Evolutionary conservation across 768 basidiomycete genomes (phyloP), one percentile per base, ranked within the genome.

Genomic region (Arthromyces matolae): DNA sequence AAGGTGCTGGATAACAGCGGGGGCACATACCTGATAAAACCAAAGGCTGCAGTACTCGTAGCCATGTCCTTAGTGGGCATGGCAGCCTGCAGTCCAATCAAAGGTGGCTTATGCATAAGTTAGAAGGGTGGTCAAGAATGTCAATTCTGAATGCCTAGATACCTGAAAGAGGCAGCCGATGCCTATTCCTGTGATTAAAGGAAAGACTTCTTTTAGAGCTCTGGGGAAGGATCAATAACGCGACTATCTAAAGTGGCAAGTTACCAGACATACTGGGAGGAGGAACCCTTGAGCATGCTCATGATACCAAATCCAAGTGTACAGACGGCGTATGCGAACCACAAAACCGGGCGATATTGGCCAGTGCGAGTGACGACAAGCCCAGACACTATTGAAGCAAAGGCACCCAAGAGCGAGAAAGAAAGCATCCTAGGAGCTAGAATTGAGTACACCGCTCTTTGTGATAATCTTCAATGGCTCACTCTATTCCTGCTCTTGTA

Each of bases 41-140:
- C 77, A 58, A 84, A 86, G 0, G 81, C 80, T 1, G 77, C 70
- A 0, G 89, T 89, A 44, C 80, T 81, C 2, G 89, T 89, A 2
- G 89, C 88, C 88, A 92, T 89, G 53, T 92, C 88, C 55, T 81
- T 83, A 13, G 88, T 58, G 0, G 91, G 91, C 89, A 93, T 93
- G 1, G 89, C 84, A 1, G 89, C 87, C 66, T 93, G 90, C 12
- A 93, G 65, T 12, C 75, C 86, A 42, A 90, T 80, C 6, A 89
- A 65, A 0, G 87, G 88, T 4, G 72, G 72, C 80, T 84, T 55
- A 42, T 40, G 32, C 41, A 44, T 35, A 54, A 24, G 52, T 50
- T 57, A 20, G n/a, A 19, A 22, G 34, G n/a, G 8, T 7, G n/a
- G 5, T 18, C 19, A 8, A 47, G 24, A 28, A 16, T 13, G 24